phyloP scores from a whole-genome alignment of 2,329 filamentous ascomycete species.

The Xenoacremonium recifei region DNA sequence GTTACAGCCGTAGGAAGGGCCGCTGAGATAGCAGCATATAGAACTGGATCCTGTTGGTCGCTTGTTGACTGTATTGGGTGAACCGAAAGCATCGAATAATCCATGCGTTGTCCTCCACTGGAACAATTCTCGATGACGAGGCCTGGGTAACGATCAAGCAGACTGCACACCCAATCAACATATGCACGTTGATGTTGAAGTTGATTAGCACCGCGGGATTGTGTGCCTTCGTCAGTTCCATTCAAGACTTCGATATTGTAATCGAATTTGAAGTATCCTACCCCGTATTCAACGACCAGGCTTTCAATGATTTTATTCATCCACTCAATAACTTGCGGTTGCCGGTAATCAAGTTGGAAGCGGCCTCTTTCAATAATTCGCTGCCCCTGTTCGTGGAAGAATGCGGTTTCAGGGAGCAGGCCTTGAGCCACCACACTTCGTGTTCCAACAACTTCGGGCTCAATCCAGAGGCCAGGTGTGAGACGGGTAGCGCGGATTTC shows the following conservation, averaged over 20 bases:
- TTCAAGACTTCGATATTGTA: background rate
- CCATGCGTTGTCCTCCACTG: slow-evolving; percentile 32
- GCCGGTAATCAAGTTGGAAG: background rate
- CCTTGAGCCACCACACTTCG: background rate
- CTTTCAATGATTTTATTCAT: background rate
- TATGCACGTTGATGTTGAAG: slow-evolving; percentile 19
- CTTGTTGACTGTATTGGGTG: slow-evolving; percentile 33
- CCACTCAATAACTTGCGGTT: background rate
- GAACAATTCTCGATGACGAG: slow-evolving; percentile 34
- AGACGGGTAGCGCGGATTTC: background rate
- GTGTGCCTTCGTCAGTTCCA: background rate
- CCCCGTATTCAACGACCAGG: background rate
- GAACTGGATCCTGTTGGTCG: slow-evolving; percentile 32
- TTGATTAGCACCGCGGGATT: background rate
- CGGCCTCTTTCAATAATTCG: background rate
- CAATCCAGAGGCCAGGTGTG: background rate
- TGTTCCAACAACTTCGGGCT: background rate
- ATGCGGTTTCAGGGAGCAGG: background rate
- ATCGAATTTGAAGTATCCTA: background rate
- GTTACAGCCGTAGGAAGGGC: slow-evolving; percentile 30
- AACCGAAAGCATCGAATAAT: slow-evolving; percentile 31
- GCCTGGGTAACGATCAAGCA: slow-evolving; percentile 24
- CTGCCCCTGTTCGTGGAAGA: background rate
- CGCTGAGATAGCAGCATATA: slow-evolving; percentile 30
- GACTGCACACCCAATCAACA: slow-evolving; percentile 25